These are phyloP conservation scores for Rhodamnia rubescens DNA, from an alignment of 345 rosid species.

Conservation along the genomic window DNA sequence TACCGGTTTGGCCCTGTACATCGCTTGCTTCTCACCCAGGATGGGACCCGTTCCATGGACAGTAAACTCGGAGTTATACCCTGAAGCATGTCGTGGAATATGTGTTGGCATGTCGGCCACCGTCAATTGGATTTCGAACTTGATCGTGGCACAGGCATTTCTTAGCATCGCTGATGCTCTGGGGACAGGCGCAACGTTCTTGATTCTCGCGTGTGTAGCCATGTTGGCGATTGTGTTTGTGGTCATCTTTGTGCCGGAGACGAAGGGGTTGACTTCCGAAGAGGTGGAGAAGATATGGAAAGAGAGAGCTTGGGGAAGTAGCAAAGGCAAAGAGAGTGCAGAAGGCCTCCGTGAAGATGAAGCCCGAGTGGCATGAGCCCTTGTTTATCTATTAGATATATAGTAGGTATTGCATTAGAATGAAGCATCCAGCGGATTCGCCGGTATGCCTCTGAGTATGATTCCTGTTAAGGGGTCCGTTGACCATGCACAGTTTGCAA, in stretches of 20 bases:
- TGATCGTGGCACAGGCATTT: conserved; percentile 71
- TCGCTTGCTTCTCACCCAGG: conserved; percentile 90
- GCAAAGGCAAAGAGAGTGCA: not conserved
- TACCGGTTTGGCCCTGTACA: conserved; percentile 64
- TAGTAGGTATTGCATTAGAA: not conserved
- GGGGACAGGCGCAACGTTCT: conserved; percentile 65
- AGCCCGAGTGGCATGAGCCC: not conserved
- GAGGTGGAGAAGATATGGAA: conserved; percentile 90
- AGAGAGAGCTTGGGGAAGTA: conserved; percentile 66
- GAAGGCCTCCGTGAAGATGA: not conserved
- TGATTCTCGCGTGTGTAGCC: conserved; percentile 64
- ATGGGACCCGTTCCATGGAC: conserved; percentile 99
- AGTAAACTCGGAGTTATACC: conserved; percentile 86
- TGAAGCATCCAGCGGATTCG: not conserved
- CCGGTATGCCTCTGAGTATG: not conserved
- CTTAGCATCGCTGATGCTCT: conserved; percentile 52
- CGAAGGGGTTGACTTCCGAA: conserved; percentile 66
- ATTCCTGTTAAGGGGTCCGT: no score
- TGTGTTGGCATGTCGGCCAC: conserved; percentile 99
- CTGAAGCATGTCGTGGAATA: conserved; percentile 71
- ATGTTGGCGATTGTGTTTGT: conserved; percentile 55
- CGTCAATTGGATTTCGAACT: conserved; percentile 75
- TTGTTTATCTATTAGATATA: not conserved
- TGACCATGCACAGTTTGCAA: no score
- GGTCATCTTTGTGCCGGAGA: conserved; percentile 62